Evolutionary conservation across 2,329 filamentous ascomycete genomes (phyloP).

Genomic region (Alternaria angustiovoidea): DNA sequence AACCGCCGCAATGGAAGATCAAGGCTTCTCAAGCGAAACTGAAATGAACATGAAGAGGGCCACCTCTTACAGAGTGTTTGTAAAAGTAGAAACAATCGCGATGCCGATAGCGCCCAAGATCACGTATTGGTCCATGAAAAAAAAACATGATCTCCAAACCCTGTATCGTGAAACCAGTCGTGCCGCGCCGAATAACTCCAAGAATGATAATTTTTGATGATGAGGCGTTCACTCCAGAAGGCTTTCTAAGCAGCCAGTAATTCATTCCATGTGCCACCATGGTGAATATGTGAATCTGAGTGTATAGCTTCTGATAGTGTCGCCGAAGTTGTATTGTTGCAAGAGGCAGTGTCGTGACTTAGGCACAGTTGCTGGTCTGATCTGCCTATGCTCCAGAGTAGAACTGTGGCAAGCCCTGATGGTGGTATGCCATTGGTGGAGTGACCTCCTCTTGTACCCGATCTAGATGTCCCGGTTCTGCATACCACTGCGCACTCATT

Average conservation of each 20-base stretch:
- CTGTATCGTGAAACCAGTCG: slow-evolving; percentile 7
- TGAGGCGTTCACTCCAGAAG: background rate
- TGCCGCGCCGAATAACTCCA: slow-evolving; percentile 11
- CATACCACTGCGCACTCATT: slow-evolving; percentile 49
- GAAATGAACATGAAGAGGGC: slow-evolving; percentile 1
- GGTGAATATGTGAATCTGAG: background rate
- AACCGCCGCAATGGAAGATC: slow-evolving; percentile 7
- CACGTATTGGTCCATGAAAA: background rate
- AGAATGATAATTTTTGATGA: slow-evolving; percentile 5
- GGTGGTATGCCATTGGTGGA: slow-evolving; percentile 39
- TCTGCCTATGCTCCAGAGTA: slow-evolving; percentile 37
- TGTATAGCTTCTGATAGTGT: background rate
- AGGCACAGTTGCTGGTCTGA: background rate
- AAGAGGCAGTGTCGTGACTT: background rate
- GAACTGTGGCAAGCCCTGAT: slow-evolving; percentile 39
- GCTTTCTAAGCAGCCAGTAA: background rate
- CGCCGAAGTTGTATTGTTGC: background rate
- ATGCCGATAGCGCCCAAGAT: slow-evolving; percentile 2
- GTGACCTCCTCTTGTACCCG: slow-evolving; percentile 48
- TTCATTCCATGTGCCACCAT: background rate
- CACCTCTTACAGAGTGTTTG: background rate
- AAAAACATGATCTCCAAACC: slow-evolving; percentile 1
- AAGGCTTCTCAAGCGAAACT: background rate
- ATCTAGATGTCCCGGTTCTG: slow-evolving; percentile 41
- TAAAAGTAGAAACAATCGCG: background rate